A percentile compares a stretch with the other conserved stretches of the same genome.
Evolutionary conservation across 257 asterid genomes (phyloP).

Genomic region (Echium plantagineum): DNA sequence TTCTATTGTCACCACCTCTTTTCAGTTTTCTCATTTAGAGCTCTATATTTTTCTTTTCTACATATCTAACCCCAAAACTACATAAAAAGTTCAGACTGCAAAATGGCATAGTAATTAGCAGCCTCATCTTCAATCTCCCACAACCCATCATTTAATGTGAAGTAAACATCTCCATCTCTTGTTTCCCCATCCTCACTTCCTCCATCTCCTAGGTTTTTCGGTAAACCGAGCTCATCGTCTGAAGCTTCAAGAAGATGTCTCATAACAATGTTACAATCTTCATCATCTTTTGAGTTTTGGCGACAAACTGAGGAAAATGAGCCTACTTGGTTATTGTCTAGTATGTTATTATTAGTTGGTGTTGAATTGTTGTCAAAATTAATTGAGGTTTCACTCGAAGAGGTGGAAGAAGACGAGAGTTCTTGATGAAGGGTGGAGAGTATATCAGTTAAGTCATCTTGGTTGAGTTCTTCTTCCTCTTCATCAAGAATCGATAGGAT

Average conservation of each 20-base stretch:
- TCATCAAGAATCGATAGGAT: constrained; percentile 5
- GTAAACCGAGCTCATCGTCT: constrained; percentile 58
- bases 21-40: constrained; percentile 10
- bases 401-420: background rate
- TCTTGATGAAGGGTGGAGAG: constrained; percentile 8
- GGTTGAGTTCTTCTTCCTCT: background rate
- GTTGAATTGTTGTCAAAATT: background rate
- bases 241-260: constrained; percentile 52
- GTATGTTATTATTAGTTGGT: too few species aligned
- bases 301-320: background rate
- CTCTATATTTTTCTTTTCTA: constrained; percentile 15
- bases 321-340: background rate
- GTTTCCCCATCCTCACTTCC: constrained; percentile 2
- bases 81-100: constrained; percentile 44
- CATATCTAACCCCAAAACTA: constrained; percentile 26
- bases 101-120: constrained; percentile 37
- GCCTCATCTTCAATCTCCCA: constrained; percentile 57
- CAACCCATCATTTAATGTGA: constrained; percentile 15
- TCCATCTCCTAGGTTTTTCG: constrained; percentile 16
- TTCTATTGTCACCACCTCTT: constrained; percentile 1
- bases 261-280: constrained; percentile 1
- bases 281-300: background rate
- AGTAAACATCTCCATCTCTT: constrained; percentile 2
- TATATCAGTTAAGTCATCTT: constrained; percentile 2
- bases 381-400: background rate